Percentiles rank a stretch among this genome's conserved stretches.
These are phyloP conservation scores for Penicillium manginii DNA, from an alignment of 495 filamentous ascomycete genomes.

Conservation along the genomic window DNA sequence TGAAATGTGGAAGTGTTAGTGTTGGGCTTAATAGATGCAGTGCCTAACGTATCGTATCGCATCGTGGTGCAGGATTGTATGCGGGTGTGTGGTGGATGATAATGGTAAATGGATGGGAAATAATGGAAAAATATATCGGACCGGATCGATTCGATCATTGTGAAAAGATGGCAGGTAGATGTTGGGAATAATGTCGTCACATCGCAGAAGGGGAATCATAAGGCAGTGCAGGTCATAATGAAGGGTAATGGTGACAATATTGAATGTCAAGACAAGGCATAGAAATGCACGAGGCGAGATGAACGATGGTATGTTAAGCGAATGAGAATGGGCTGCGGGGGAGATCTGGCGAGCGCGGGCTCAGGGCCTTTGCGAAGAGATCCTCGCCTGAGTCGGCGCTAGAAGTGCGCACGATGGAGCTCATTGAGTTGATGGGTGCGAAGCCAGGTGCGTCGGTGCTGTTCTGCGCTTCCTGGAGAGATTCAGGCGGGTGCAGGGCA, in stretches of 20 bases:
- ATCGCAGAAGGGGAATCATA: slow-evolving; percentile 39
- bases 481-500: slow-evolving; percentile 45
- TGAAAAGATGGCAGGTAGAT: slow-evolving; percentile 9
- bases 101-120: not conserved
- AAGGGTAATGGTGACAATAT: not conserved
- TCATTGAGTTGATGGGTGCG: slow-evolving; percentile 40
- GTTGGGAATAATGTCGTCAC: slow-evolving; percentile 21
- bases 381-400: slow-evolving; percentile 66
- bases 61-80: not conserved
- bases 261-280: not conserved
- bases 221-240: slow-evolving; percentile 19
- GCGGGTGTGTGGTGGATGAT: not conserved
- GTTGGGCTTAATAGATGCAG: not conserved
- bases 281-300: not conserved
- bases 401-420: slow-evolving; percentile 25
- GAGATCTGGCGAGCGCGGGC: slow-evolving; percentile 78
- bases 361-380: slow-evolving; percentile 79
- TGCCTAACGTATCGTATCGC: slow-evolving; percentile 2
- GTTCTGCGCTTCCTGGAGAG: slow-evolving; percentile 44
- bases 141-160: too few species aligned
- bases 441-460: slow-evolving; percentile 41
- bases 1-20: not conserved
- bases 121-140: too few species aligned
- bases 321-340: slow-evolving; percentile 72
- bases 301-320: slow-evolving; percentile 21